Conservation (phyloP, 495 filamentous ascomycete genomes). For the Penicillium herquei region DNA sequence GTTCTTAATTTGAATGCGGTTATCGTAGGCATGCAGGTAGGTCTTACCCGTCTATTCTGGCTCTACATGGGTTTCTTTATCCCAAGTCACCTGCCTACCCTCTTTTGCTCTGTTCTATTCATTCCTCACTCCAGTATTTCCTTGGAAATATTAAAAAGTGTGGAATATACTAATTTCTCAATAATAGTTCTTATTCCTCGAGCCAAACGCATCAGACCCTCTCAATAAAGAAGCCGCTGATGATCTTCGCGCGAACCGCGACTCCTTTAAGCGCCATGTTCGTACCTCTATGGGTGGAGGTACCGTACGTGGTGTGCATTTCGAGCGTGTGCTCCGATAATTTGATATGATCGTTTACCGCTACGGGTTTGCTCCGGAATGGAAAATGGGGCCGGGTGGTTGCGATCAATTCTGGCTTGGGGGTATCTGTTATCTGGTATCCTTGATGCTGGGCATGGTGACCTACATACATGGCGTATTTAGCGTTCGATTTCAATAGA, state of each 20-base stretch:
- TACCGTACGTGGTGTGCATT: constrained; percentile 65
- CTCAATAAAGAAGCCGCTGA: constrained; percentile 97
- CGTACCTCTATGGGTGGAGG: constrained; percentile 79
- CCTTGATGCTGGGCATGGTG: not conserved
- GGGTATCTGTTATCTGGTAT: not conserved
- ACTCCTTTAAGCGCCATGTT: constrained; percentile 90
- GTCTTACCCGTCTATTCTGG: constrained; percentile 9
- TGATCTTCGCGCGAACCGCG: constrained; percentile 78
- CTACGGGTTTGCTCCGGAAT: not conserved
- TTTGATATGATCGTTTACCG: not conserved
- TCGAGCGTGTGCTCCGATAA: constrained; percentile 67
- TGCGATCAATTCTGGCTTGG: too few species aligned
- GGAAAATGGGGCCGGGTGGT: too few species aligned
- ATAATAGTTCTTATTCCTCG: constrained; percentile 86
- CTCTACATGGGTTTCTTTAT: not conserved
- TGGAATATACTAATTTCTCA: too few species aligned
- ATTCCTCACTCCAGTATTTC: not conserved
- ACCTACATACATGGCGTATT: constrained; percentile 31
- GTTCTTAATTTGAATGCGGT: constrained; percentile 96
- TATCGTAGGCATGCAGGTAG: constrained; percentile 87
- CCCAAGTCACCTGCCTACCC: too few species aligned
- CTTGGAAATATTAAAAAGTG: too few species aligned
- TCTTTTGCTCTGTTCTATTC: not conserved
- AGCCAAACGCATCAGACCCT: constrained; percentile 95
- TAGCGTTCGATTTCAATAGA: constrained; percentile 30